Conservation (phyloP, 768 basidiomycete genomes). For the Suillus placidus region DNA sequence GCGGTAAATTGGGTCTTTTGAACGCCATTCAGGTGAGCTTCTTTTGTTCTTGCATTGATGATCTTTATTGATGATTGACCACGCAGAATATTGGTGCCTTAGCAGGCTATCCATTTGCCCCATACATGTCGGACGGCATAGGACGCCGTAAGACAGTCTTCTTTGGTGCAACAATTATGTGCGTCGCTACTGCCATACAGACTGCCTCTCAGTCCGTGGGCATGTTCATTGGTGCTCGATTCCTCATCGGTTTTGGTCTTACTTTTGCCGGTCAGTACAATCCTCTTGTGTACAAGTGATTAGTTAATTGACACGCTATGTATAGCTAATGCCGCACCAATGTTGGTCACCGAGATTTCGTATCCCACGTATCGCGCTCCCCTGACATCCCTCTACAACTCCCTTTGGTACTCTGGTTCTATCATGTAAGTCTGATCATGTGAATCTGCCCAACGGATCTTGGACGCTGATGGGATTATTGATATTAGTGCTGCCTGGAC, state of each 20-base stretch:
- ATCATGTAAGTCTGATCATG: slow-evolving; percentile 57
- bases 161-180: slow-evolving; percentile 73
- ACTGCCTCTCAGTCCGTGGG: slow-evolving; percentile 70
- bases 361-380: slow-evolving; percentile 83
- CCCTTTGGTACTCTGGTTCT: slow-evolving; percentile 84
- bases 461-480: background rate
- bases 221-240: slow-evolving; percentile 83
- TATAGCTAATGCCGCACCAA: slow-evolving; percentile 71
- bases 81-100: slow-evolving; percentile 68
- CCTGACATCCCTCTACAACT: slow-evolving; percentile 79
- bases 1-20: slow-evolving; percentile 63
- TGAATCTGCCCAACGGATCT: slow-evolving; percentile 3
- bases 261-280: slow-evolving; percentile 59
- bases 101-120: slow-evolving; percentile 69
- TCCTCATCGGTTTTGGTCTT: slow-evolving; percentile 77
- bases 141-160: slow-evolving; percentile 70
- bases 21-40: slow-evolving; percentile 69
- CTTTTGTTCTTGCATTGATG: background rate
- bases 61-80: background rate
- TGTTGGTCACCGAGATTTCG: slow-evolving; percentile 84
- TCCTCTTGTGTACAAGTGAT: slow-evolving; percentile 1
- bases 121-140: slow-evolving; percentile 71
- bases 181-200: slow-evolving; percentile 66
- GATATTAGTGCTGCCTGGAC: slow-evolving; percentile 72
- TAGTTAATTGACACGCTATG: slow-evolving; percentile 12